These are phyloP conservation scores for Alternaria sp. DNA, from an alignment of 2,329 filamentous ascomycete genomes.

Conservation along the genomic window DNA sequence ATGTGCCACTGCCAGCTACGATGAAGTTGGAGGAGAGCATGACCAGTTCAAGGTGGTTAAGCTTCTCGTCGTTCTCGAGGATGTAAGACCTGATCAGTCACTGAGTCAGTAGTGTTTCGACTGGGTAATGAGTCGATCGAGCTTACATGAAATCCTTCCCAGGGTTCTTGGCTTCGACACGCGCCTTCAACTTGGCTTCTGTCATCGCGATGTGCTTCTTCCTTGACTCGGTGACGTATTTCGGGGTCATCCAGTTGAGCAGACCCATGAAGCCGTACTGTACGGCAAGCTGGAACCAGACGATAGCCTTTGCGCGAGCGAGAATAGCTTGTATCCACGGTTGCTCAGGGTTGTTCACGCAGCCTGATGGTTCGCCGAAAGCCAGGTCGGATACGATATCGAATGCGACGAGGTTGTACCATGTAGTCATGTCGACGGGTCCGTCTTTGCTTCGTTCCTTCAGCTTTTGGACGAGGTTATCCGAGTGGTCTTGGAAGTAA, in stretches of 20 bases:
- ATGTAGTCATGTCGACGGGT: constrained; percentile 8
- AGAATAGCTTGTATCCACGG: constrained; percentile 10
- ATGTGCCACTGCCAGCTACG: constrained; percentile 43
- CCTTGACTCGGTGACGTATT: constrained; percentile 7
- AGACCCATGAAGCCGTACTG: constrained; percentile 9
- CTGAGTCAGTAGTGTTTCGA: neutral
- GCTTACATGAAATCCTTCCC: constrained; percentile 10
- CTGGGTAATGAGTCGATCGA: neutral
- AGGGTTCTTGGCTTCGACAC: constrained; percentile 5
- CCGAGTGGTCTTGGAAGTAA: constrained; percentile 7
- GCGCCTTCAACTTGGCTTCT: constrained; percentile 6
- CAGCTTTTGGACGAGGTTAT: constrained; percentile 6
- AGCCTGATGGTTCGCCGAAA: constrained; percentile 11
- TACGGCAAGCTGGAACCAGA: constrained; percentile 11
- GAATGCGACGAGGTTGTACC: constrained; percentile 9
- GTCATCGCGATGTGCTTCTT: constrained; percentile 13
- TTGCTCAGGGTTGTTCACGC: constrained; percentile 10
- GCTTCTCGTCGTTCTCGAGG: constrained; percentile 10
- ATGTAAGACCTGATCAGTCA: constrained; percentile 4
- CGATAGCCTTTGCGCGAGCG: constrained; percentile 10
- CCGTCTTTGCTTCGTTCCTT: neutral
- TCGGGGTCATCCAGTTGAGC: constrained; percentile 5
- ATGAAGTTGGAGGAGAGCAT: constrained; percentile 14
- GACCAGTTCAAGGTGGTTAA: constrained; percentile 10
- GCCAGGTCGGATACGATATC: constrained; percentile 8